Evolutionary conservation across 306 rosid species (phyloP), one percentile per base, ranked within the genome.

Genomic region (Dalbergia oliveri): DNA sequence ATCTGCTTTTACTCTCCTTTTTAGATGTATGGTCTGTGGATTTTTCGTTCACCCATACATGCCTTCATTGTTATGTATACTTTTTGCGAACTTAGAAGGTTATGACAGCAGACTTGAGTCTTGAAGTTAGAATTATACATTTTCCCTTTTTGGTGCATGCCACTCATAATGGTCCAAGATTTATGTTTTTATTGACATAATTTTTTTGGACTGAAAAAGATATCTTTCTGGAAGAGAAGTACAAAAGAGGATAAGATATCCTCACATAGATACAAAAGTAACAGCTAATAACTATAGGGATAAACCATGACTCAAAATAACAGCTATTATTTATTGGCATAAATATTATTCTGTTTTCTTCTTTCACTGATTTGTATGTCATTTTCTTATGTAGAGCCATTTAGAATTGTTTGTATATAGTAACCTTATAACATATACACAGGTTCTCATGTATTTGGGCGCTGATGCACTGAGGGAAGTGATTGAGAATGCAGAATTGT

Each of bases 381-480:
- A 58, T 41, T 61, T 77, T 81, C 16, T 63, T n/a, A 33, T 44
- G 76, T 69, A 56, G 67, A 61, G 64, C 41, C 14, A 56, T 73
- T 53, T 76, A 10, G 84, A 47, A 70, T 66, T 71, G 43, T 76
- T 70, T 67, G 34, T 61, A 31, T 82, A 63, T n/a, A n/a, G n/a
- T n/a, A n/a, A n/a, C n/a, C n/a, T n/a, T n/a, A n/a, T 75, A 33
- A 73, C 72, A 61, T 81, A 31, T 64, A 37, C 45, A 8, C 91
- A 93, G 99, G 98, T 95, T 88, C 96, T 95, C 86, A 95, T 95
- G 97, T 89, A 86, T 85, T 82, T 93, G 87, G 99, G 99, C 23
- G 81, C 94, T 12, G 89, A 84, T 56, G 92, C 78, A 60, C 83
- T 95, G 82, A 91, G 69, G 88, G 96, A 90, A 75, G 90, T 82